These are phyloP conservation scores for Diaporthe destruens DNA, from an alignment of 2,329 filamentous ascomycete genomes.

Conservation along the genomic window DNA sequence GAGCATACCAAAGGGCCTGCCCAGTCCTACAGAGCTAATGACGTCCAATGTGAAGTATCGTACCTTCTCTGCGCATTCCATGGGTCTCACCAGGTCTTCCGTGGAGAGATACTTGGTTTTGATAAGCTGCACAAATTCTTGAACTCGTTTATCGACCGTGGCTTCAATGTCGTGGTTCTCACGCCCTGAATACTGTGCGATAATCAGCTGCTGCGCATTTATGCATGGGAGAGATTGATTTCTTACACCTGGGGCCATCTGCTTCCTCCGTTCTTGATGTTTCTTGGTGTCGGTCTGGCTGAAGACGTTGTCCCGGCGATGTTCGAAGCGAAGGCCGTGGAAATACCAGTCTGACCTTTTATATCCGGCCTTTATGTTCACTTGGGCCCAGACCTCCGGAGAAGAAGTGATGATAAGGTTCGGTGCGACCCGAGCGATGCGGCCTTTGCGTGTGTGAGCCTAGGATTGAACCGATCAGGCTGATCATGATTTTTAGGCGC, in stretches of 20 bases:
- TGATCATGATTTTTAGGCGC: background rate
- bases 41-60: conserved; percentile 67
- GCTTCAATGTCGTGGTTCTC: conserved; percentile 65
- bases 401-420: conserved; percentile 63
- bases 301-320: conserved; percentile 65
- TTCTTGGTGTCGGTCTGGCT: conserved; percentile 61
- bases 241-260: conserved; percentile 44
- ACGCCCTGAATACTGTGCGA: conserved; percentile 64
- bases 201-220: conserved; percentile 42
- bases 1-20: conserved; percentile 63
- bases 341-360: conserved; percentile 58
- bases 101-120: conserved; percentile 57
- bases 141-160: conserved; percentile 61
- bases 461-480: background rate
- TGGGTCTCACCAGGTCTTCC: conserved; percentile 46
- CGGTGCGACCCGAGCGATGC: conserved; percentile 25
- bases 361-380: conserved; percentile 57
- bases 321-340: conserved; percentile 61
- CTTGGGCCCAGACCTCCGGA: conserved; percentile 59
- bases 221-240: background rate
- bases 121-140: conserved; percentile 60
- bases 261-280: conserved; percentile 60
- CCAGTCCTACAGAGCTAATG: conserved; percentile 64
- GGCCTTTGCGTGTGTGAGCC: conserved; percentile 17
- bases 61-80: conserved; percentile 62